Percentiles rank a stretch among this genome's conserved stretches.
phyloP scores from a whole-genome alignment of 257 asterid species.

The Nicotiana otophora region DNA sequence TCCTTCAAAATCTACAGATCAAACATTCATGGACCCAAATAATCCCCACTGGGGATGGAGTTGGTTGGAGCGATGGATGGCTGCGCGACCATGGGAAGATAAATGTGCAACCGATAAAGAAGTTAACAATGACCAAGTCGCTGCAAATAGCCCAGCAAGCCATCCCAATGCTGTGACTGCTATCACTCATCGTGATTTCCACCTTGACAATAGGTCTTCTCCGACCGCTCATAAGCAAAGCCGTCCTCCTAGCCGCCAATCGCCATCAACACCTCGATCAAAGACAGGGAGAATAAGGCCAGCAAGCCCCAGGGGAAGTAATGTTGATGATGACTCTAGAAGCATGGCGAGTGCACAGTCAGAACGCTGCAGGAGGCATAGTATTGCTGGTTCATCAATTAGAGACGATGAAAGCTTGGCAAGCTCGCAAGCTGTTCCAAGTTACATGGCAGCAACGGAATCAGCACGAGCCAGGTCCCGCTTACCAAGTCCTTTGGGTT shows the following conservation, averaged over 20 bases:
- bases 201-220: constrained; percentile 25
- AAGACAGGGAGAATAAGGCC: constrained; percentile 30
- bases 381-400: constrained; percentile 56
- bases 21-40: constrained; percentile 59
- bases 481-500: constrained; percentile 42
- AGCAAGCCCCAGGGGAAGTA: constrained; percentile 33
- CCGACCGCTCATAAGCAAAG: constrained; percentile 34
- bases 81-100: constrained; percentile 65
- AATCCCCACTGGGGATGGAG: constrained; percentile 92
- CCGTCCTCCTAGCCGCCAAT: constrained; percentile 45
- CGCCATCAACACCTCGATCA: constrained; percentile 64
- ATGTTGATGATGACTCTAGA: constrained; percentile 54
- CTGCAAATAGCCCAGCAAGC: constrained; percentile 33
- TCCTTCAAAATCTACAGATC: constrained; percentile 40
- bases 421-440: constrained; percentile 52
- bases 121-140: constrained; percentile 21
- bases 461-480: constrained; percentile 62
- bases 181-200: constrained; percentile 10
- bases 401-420: constrained; percentile 79
- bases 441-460: constrained; percentile 64
- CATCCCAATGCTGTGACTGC: constrained; percentile 14
- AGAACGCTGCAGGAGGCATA: constrained; percentile 55
- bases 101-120: constrained; percentile 44
- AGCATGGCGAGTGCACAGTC: constrained; percentile 57
- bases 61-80: constrained; percentile 88